These are phyloP conservation scores for Leccinum variicolor DNA, from an alignment of 768 basidiomycete genomes.

Conservation along the genomic window DNA sequence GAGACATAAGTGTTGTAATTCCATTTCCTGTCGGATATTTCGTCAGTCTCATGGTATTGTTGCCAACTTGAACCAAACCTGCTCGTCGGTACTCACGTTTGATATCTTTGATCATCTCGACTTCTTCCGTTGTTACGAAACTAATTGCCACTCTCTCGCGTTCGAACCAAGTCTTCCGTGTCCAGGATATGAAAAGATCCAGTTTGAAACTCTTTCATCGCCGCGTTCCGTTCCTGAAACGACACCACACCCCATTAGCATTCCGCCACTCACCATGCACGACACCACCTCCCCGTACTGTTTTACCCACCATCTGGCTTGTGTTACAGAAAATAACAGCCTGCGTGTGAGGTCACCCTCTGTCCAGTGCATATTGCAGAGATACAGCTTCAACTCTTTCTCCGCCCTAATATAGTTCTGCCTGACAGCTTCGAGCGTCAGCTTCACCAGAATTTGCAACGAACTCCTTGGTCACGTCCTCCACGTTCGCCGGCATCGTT, in stretches of 20 bases:
- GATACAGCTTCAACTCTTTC: constrained; percentile 98
- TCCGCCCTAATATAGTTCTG: constrained; percentile 99
- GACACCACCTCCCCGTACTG: background rate
- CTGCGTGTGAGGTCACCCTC: constrained; percentile 98
- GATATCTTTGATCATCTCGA: constrained; percentile 87
- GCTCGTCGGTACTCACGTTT: constrained; percentile 64
- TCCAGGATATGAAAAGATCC: constrained; percentile 97
- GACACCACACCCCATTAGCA: constrained; percentile 12
- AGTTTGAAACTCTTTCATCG: constrained; percentile 99
- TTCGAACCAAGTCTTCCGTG: constrained; percentile 95
- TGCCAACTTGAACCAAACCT: background rate
- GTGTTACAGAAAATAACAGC: constrained; percentile 99
- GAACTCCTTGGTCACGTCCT: constrained; percentile 97
- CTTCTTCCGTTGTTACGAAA: constrained; percentile 94
- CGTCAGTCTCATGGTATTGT: background rate
- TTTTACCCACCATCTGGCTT: constrained; percentile 76
- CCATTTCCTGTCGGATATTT: background rate
- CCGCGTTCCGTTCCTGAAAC: constrained; percentile 82
- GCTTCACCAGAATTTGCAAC: constrained; percentile 94
- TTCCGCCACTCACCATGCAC: background rate
- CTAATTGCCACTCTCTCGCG: constrained; percentile 96
- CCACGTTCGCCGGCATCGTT: constrained; percentile 94
- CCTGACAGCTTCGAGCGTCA: constrained; percentile 99
- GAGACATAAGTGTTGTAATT: constrained; percentile 89
- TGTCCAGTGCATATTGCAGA: constrained; percentile 97